These are phyloP conservation scores for Aureobasidium sp. DNA, from an alignment of 2,329 filamentous ascomycete genomes.

Conservation along the genomic window DNA sequence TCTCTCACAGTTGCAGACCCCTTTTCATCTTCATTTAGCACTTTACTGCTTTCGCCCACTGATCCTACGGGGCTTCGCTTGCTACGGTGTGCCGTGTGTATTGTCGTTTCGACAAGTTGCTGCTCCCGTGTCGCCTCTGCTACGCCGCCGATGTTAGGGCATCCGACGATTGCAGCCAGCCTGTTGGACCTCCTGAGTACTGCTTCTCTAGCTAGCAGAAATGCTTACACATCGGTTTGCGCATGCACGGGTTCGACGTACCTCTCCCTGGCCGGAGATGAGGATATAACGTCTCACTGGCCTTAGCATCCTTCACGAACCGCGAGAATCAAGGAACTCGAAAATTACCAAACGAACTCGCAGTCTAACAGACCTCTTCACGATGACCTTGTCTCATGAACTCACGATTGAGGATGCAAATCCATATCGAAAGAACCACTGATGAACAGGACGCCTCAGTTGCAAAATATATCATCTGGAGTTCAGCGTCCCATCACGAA, in stretches of 20 bases:
- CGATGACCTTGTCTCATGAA: neutral
- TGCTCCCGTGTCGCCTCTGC: neutral
- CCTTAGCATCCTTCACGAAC: neutral
- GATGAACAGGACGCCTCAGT: neutral
- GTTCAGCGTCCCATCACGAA: neutral
- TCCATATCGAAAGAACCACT: neutral
- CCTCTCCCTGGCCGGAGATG: neutral
- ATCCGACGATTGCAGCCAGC: neutral
- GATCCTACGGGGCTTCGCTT: neutral
- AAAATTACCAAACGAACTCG: neutral
- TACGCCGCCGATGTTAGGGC: neutral
- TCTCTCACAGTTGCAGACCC: neutral
- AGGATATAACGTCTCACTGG: neutral
- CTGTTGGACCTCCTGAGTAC: neutral
- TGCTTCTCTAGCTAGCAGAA: neutral
- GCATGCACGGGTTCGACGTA: neutral
- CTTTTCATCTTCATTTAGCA: neutral
- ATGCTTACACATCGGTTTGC: neutral
- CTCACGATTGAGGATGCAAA: neutral
- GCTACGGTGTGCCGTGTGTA: neutral
- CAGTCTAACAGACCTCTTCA: neutral
- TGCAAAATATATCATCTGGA: neutral
- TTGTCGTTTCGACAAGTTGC: no score
- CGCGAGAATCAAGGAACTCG: neutral
- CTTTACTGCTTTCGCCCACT: neutral